Evolutionary conservation across 805 yeast species (phyloP), one percentile per base, ranked within the genome.

Genomic region (Candida maris): DNA sequence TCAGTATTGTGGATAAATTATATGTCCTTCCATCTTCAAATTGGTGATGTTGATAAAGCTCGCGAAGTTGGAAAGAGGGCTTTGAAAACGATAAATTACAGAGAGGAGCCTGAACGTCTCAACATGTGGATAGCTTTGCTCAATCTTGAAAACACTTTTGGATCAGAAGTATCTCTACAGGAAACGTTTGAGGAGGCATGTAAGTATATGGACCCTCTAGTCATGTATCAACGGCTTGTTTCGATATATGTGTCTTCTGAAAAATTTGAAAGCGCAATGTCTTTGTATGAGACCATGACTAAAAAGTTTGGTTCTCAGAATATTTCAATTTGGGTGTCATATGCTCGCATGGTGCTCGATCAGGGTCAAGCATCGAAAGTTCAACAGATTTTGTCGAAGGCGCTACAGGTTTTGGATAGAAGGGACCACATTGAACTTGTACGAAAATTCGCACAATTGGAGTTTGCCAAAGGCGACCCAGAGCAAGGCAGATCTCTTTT

Each of bases 1-100:
- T 91, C 98, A 1, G 75, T 89, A 23, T 64, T 87, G 39, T 93
- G 98, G 98, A 91, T 93, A 85, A 86, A 89, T 64, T 93, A 85
- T 65, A 93, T 93, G 96, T 89, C 97, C 4, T 93, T 91, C 82
- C 96, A 89, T 62, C 71, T 93, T 46, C 96, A 89, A 62, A 70
- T 91, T 45, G 85, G 96, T 67, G 98, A 93, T 62, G 68, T 88
- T 41, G 97, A 91, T 25, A 87, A 85, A 63, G 96, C 97, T 7
- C 79, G 98, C 51, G 95, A 86, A 59, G 78, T 93, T 51, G 97
- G 86, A 30, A 85, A 82, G 51, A 77, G 98, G 45, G 98, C 97
- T 3, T 72, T 93, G 56, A 85, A 85, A 66, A 81, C 93, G 5
- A 94, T 93, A 49, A 79, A 77, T 52, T 86, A 80, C 64, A 77